A percentile compares a stretch with the other conserved stretches of the same genome.
phyloP scores from a whole-genome alignment of 2,329 filamentous ascomycete genomes.

The Bertia moriformis region DNA sequence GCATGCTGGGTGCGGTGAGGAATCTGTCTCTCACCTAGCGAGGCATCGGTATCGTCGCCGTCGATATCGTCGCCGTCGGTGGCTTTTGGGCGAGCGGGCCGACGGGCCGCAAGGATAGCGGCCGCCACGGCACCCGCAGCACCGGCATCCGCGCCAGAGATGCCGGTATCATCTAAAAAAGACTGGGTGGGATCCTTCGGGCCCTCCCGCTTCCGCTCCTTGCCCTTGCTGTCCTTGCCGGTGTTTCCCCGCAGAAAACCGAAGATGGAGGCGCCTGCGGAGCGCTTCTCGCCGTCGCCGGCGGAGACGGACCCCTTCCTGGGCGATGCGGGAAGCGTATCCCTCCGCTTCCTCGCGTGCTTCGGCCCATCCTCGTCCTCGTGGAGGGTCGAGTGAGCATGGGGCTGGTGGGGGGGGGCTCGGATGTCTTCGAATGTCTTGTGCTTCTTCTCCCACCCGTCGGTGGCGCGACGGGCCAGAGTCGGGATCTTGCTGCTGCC shows the following conservation, averaged over 20 bases:
- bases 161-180: conserved; percentile 64
- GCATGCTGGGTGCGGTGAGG: conserved; percentile 1
- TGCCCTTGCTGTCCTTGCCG: background rate
- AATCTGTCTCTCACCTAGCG: conserved; percentile 6
- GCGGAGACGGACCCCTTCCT: no score
- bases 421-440: no score
- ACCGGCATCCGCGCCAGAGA: conserved; percentile 57
- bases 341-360: no score
- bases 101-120: conserved; percentile 18
- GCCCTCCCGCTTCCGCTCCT: conserved; percentile 4
- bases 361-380: no score
- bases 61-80: conserved; percentile 19
- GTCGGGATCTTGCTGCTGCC: no score
- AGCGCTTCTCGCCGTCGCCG: no score
- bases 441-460: background rate
- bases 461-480: no score
- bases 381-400: no score
- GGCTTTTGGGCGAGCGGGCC: conserved; percentile 28
- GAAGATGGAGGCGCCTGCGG: no score
- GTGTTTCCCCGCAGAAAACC: no score
- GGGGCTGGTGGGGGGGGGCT: no score
- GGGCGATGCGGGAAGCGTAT: no score
- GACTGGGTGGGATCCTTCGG: conserved; percentile 25
- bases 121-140: conserved; percentile 30
- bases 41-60: conserved; percentile 3